Evolutionary conservation across 176 grass and related monocot species (phyloP).

Genomic region (Pontederia paniculata): DNA sequence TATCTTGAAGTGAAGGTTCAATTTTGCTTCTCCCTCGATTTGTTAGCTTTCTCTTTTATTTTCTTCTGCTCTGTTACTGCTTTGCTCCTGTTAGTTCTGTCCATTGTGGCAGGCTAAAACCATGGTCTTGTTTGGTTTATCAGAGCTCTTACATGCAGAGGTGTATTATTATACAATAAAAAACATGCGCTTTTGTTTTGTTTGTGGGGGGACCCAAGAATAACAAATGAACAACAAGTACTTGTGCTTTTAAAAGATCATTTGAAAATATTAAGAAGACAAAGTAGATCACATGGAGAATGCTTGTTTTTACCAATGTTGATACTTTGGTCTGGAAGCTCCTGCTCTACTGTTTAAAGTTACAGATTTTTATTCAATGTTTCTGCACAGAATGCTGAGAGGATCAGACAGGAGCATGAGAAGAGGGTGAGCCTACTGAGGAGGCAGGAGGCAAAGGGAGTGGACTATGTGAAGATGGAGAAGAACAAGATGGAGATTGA

Average conservation of each 20-base stretch:
- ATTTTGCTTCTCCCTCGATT: not conserved
- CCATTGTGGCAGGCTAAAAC: not conserved
- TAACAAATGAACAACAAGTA: slow-evolving; percentile 18
- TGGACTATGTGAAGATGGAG: slow-evolving; percentile 90
- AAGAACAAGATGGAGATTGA: slow-evolving; percentile 98
- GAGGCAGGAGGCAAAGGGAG: slow-evolving; percentile 81
- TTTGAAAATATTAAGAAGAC: slow-evolving; percentile 20
- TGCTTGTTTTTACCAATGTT: slow-evolving; percentile 11
- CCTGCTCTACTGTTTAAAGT: not conserved
- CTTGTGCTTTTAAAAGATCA: slow-evolving; percentile 7
- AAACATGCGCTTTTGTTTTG: slow-evolving; percentile 24
- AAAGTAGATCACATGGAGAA: slow-evolving; percentile 24
- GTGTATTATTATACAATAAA: slow-evolving; percentile 25
- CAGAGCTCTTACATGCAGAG: slow-evolving; percentile 27
- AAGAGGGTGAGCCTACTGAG: slow-evolving; percentile 68
- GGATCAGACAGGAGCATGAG: slow-evolving; percentile 72
- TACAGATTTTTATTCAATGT: not conserved
- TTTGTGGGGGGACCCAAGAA: slow-evolving; percentile 24
- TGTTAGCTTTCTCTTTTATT: slow-evolving; percentile 15
- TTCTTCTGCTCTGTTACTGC: slow-evolving; percentile 16
- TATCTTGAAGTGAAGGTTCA: slow-evolving; percentile 93
- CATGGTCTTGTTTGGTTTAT: slow-evolving; percentile 5
- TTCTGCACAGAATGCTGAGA: slow-evolving; percentile 53
- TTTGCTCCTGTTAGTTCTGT: slow-evolving; percentile 2
- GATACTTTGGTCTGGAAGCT: not conserved